Evolutionary conservation across 148 eudicot genomes (phyloP).

Genomic region (Simmondsia chinensis): DNA sequence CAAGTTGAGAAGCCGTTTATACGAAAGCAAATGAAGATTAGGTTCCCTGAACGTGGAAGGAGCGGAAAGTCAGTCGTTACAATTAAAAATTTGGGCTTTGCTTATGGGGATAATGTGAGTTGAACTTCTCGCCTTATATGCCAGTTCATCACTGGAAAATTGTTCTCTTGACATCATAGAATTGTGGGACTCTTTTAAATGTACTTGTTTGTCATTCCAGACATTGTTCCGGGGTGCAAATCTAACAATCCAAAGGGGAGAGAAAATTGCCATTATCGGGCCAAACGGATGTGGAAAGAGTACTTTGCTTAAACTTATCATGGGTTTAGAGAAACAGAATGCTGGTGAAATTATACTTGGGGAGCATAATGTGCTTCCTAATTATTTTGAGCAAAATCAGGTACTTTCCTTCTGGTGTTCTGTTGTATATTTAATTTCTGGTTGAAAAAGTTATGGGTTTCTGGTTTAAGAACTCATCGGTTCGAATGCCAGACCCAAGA

Average conservation of each 20-base stretch:
- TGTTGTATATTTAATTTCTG: too few species aligned
- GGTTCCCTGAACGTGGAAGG: slow-evolving; percentile 91
- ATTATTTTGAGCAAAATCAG: slow-evolving; percentile 99
- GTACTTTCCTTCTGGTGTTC: slow-evolving; percentile 23
- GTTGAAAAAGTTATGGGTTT: too few species aligned
- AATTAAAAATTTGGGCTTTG: slow-evolving; percentile 61
- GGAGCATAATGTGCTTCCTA: slow-evolving; percentile 89
- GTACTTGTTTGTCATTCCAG: slow-evolving; percentile 29
- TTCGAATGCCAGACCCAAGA: too few species aligned
- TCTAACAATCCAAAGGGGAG: slow-evolving; percentile 73
- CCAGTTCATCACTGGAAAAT: background rate
- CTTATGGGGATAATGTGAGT: slow-evolving; percentile 65
- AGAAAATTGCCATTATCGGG: slow-evolving; percentile 91
- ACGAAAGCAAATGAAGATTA: slow-evolving; percentile 89
- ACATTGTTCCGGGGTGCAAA: slow-evolving; percentile 67
- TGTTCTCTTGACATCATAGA: background rate
- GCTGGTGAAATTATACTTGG: slow-evolving; percentile 76
- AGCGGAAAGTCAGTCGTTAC: slow-evolving; percentile 74
- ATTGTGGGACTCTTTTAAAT: slow-evolving; percentile 1
- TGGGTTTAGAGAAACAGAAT: slow-evolving; percentile 70
- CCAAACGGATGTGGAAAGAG: slow-evolving; percentile 99
- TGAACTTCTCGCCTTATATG: background rate
- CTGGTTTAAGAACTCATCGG: too few species aligned
- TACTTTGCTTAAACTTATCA: slow-evolving; percentile 72
- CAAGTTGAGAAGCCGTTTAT: slow-evolving; percentile 93